These are phyloP conservation scores for Penicillium vulpinum DNA, from an alignment of 2,329 filamentous ascomycete species.

Conservation along the genomic window DNA sequence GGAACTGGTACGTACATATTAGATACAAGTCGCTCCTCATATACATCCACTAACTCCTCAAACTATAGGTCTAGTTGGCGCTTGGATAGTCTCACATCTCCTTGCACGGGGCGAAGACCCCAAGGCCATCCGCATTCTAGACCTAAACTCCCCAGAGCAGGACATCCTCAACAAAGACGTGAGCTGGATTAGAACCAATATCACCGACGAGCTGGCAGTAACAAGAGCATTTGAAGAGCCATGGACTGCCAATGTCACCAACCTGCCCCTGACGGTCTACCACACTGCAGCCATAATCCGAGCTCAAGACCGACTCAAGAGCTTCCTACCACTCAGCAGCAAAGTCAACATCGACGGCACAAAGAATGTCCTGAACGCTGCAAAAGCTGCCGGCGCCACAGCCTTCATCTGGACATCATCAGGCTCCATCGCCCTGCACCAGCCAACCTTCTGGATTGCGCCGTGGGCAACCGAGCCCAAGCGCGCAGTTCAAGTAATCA, in stretches of 20 bases:
- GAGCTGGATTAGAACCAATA: slow-evolving; percentile 52
- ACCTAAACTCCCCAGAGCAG: slow-evolving; percentile 49
- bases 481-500: slow-evolving; percentile 49
- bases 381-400: slow-evolving; percentile 49
- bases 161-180: slow-evolving; percentile 48
- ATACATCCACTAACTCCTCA: slow-evolving; percentile 4
- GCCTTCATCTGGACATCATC: slow-evolving; percentile 58
- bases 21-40: neutral
- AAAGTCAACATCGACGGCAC: slow-evolving; percentile 56
- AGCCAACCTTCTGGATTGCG: slow-evolving; percentile 46
- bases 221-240: slow-evolving; percentile 49
- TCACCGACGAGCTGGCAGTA: slow-evolving; percentile 49
- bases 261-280: slow-evolving; percentile 56
- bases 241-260: slow-evolving; percentile 47
- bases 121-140: slow-evolving; percentile 55
- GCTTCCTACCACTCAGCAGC: slow-evolving; percentile 49
- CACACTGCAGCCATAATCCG: slow-evolving; percentile 59
- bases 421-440: slow-evolving; percentile 47
- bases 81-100: slow-evolving; percentile 56
- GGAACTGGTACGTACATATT: slow-evolving; percentile 39
- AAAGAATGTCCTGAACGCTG: slow-evolving; percentile 51
- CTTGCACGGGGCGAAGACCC: slow-evolving; percentile 55
- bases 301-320: slow-evolving; percentile 50
- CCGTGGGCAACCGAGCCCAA: slow-evolving; percentile 47
- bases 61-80: slow-evolving; percentile 55